Conservation (phyloP, 768 basidiomycete species). For the Pisolithus orientalis region DNA sequence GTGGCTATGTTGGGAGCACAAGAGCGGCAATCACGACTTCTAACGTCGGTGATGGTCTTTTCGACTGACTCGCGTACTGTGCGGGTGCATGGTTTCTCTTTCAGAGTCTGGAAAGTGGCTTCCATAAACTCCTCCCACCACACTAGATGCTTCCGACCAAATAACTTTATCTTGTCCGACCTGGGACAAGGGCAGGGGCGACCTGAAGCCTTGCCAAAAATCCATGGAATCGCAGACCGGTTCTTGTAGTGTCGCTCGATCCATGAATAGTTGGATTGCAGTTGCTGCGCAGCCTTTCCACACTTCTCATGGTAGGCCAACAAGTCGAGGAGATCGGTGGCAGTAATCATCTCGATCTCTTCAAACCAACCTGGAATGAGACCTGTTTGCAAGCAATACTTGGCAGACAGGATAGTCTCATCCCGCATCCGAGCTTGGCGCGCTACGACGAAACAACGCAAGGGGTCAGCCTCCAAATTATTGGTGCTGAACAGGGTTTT, state of each 20-base stretch:
- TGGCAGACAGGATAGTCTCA: conserved; percentile 24
- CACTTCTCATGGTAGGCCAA: conserved; percentile 17
- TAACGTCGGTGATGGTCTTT: neutral
- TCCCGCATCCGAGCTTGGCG: conserved; percentile 16
- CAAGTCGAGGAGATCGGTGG: conserved; percentile 18
- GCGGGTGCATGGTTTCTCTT: conserved; percentile 12
- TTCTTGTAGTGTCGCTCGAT: conserved; percentile 8
- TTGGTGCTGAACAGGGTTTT: conserved; percentile 15
- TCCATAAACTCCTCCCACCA: conserved; percentile 22
- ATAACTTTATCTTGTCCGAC: neutral
- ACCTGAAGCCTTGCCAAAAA: neutral
- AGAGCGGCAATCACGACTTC: neutral
- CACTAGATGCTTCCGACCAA: neutral
- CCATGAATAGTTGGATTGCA: conserved; percentile 6
- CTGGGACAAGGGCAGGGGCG: neutral
- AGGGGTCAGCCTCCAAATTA: conserved; percentile 15
- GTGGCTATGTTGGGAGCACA: conserved; percentile 4
- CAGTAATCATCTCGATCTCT: conserved; percentile 24
- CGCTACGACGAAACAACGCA: conserved; percentile 29
- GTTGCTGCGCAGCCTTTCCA: conserved; percentile 5
- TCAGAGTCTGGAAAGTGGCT: conserved; percentile 5
- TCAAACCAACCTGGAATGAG: conserved; percentile 16
- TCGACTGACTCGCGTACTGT: conserved; percentile 1
- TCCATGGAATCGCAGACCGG: neutral
- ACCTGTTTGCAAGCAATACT: conserved; percentile 19